These are phyloP conservation scores for Fusarium pseudocircinatum DNA, from an alignment of 2,329 filamentous ascomycete genomes.

Conservation along the genomic window DNA sequence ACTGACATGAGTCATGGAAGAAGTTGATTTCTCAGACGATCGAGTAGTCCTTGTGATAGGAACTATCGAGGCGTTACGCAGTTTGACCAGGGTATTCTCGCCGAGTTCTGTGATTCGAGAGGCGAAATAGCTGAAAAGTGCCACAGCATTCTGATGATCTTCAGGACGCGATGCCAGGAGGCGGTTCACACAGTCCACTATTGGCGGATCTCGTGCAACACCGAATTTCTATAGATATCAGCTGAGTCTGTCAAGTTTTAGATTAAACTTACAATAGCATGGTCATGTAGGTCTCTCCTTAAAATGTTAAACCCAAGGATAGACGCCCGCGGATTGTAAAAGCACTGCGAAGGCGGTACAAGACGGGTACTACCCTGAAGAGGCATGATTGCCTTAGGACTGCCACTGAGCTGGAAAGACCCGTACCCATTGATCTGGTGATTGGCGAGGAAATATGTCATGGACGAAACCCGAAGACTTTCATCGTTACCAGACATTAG, in stretches of 20 bases:
- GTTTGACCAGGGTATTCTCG: slow-evolving; percentile 64
- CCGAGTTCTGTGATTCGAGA: slow-evolving; percentile 79
- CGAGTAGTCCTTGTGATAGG: slow-evolving; percentile 63
- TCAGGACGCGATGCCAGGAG: slow-evolving; percentile 78
- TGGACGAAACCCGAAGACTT: slow-evolving; percentile 71
- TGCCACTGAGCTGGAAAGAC: slow-evolving; percentile 66
- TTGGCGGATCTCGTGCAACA: slow-evolving; percentile 82
- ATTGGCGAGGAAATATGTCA: slow-evolving; percentile 85
- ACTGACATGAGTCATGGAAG: slow-evolving; percentile 56
- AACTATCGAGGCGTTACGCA: slow-evolving; percentile 75
- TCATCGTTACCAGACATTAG: slow-evolving; percentile 75
- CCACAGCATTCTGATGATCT: slow-evolving; percentile 71
- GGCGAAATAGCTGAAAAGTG: slow-evolving; percentile 85
- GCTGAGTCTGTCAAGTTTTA: background rate
- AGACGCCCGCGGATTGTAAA: slow-evolving; percentile 79
- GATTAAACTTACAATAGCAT: slow-evolving; percentile 68
- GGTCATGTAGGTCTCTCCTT: slow-evolving; percentile 76
- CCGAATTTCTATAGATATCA: slow-evolving; percentile 73
- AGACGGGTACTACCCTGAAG: slow-evolving; percentile 75
- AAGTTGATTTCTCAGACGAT: slow-evolving; percentile 53
- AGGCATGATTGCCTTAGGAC: slow-evolving; percentile 73
- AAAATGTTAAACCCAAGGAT: slow-evolving; percentile 85
- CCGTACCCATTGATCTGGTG: slow-evolving; percentile 82
- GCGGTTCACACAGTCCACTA: slow-evolving; percentile 78
- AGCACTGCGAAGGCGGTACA: slow-evolving; percentile 80